Evolutionary conservation across 1,284 basidiomycete genomes (phyloP), one percentile per base, ranked within the genome.

Genomic region (Ceratobasidium sp.): DNA sequence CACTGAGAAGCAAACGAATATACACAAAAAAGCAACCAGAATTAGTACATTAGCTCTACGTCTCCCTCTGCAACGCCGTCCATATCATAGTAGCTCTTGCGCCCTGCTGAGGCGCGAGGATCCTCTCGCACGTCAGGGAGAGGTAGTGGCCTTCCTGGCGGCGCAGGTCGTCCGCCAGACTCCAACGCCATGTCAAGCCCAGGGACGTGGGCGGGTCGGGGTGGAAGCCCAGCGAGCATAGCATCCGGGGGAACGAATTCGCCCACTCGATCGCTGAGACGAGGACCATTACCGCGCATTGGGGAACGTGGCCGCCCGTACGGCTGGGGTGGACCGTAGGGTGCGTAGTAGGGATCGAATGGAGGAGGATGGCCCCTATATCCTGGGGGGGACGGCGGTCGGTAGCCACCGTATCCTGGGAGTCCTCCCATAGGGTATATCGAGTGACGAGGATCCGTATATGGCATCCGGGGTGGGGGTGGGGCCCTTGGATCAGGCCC

Each of bases 41-140:
- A 76, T 81, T 77, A 83, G 75, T 83, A 83, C 67, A 78, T 81
- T 76, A 83, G 70, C 77, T 82, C 93, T 79, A 95, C 90, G 83
- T 95, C 93, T 30, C 94, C 93, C 88, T 95, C 93, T 46, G 93
- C 93, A 80, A 95, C 94, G 82, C 93, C 85, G 85, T 95, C 93
- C 92, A 95, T 94, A 84, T 95, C 94, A 83, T 95, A 92, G 82
- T 95, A 95, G 85, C 93, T 94, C 84, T 93, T 90, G 86, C 90
- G 91, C 35, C 94, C 93, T 50, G 92, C 92, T 54, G 91, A 90
- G n/a, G 93, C 93, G 74, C 93, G 86, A n/a, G 93, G 93, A 83
- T 95, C 93, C 83, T 95, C 94, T 84, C 94, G 94, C 46, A 92
- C 94, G 85, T 95, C 92, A 73, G 93, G 91, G 18, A 94, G 94